phyloP scores from a whole-genome alignment of 2,329 filamentous ascomycete genomes.

The Orbilia ellipsospora region DNA sequence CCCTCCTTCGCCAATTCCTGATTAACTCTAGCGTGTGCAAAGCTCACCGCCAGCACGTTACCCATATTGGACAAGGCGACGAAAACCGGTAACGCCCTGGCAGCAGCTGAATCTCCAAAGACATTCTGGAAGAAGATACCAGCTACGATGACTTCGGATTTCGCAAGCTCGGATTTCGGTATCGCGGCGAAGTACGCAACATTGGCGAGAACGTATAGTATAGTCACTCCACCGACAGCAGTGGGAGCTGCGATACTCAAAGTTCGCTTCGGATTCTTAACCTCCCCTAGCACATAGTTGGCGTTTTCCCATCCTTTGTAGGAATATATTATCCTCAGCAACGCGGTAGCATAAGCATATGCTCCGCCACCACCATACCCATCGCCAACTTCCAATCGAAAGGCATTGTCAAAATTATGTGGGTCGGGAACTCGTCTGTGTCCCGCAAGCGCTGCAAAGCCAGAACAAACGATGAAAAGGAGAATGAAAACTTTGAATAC shows the following conservation, averaged over 20 bases:
- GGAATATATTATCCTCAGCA: constrained; percentile 71
- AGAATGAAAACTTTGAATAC: constrained; percentile 72
- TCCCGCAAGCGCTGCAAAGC: constrained; percentile 70
- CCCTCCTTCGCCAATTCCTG: constrained; percentile 76
- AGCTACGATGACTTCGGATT: constrained; percentile 71
- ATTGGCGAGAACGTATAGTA: constrained; percentile 73
- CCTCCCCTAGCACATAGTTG: constrained; percentile 71
- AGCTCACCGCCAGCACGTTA: constrained; percentile 72
- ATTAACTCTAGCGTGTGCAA: constrained; percentile 67
- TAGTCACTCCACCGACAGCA: constrained; percentile 70
- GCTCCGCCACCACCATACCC: constrained; percentile 65
- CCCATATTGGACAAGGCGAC: constrained; percentile 72
- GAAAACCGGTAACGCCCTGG: constrained; percentile 67
- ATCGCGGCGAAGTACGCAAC: constrained; percentile 75
- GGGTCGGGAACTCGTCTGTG: constrained; percentile 66
- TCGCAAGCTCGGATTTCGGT: constrained; percentile 69
- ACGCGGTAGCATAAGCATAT: constrained; percentile 69
- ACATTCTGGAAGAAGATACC: constrained; percentile 72
- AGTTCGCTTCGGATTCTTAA: constrained; percentile 69
- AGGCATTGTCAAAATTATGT: constrained; percentile 70
- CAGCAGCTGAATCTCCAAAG: constrained; percentile 69
- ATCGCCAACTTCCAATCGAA: constrained; percentile 64
- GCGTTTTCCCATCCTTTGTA: constrained; percentile 75
- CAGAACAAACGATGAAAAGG: constrained; percentile 72
- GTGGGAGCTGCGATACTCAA: constrained; percentile 70